Evolutionary conservation across 805 yeast species (phyloP).

Genomic region (Candida adriatica): DNA sequence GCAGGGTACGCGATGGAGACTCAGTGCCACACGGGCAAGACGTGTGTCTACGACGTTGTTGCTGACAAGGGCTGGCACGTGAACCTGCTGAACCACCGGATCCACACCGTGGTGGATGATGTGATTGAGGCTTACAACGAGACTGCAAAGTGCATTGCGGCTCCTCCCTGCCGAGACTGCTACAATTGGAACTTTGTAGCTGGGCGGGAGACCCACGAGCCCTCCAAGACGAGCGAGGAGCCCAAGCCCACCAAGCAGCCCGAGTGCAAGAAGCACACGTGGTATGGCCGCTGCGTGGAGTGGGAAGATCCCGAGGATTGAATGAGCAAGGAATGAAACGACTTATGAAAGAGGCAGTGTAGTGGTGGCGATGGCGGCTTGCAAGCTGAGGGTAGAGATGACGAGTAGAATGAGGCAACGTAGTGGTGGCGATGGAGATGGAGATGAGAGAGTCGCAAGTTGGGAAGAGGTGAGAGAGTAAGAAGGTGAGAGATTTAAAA

Average conservation of each 20-base stretch:
- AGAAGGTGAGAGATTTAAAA: too few species aligned
- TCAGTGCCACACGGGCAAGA: slow-evolving; percentile 84
- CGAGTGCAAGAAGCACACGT: slow-evolving; percentile 25
- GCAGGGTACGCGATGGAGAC: slow-evolving; percentile 98
- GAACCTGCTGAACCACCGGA: slow-evolving; percentile 79
- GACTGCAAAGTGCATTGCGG: slow-evolving; percentile 66
- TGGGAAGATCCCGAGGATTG: slow-evolving; percentile 26
- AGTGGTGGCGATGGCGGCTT: too few species aligned
- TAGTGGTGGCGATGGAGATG: too few species aligned
- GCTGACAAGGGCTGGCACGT: slow-evolving; percentile 89
- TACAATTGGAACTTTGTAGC: slow-evolving; percentile 78
- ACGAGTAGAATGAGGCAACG: too few species aligned
- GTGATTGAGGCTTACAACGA: slow-evolving; percentile 65
- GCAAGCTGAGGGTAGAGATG: background rate
- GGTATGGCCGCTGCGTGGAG: slow-evolving; percentile 58
- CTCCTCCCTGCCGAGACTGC: slow-evolving; percentile 87
- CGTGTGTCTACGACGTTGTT: slow-evolving; percentile 86
- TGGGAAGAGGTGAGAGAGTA: too few species aligned
- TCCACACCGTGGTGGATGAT: slow-evolving; percentile 84
- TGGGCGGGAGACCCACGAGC: too few species aligned
- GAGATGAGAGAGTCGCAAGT: too few species aligned
- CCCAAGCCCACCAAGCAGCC: slow-evolving; percentile 20
- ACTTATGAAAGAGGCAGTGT: too few species aligned
- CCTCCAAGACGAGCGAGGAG: slow-evolving; percentile 2
- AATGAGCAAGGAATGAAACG: too few species aligned